These are phyloP conservation scores for Lagenaria siceraria DNA, from an alignment of 306 rosid species.

Conservation along the genomic window DNA sequence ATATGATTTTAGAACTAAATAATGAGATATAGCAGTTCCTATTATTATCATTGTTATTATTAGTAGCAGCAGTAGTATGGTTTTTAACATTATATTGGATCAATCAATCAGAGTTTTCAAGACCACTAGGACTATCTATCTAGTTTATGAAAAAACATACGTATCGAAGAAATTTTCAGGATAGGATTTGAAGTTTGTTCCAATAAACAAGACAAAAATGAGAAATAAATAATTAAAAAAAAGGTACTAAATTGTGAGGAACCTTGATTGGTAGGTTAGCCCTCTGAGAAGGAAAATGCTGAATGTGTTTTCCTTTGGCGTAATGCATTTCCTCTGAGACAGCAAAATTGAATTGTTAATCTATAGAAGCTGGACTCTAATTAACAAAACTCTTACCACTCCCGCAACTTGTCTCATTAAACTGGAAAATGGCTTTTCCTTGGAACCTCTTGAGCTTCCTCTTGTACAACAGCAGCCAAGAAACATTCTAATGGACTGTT, in stretches of 20 bases:
- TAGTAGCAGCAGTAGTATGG: no score
- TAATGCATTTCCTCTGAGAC: neutral
- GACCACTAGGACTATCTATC: neutral
- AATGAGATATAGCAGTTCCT: no score
- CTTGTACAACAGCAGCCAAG: neutral
- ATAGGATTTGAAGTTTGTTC: neutral
- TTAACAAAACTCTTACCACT: neutral
- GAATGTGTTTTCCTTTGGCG: neutral
- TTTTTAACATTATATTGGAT: neutral
- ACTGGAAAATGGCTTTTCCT: neutral
- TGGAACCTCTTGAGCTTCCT: neutral
- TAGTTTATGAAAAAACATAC: neutral
- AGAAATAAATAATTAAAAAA: neutral
- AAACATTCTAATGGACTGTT: conserved; percentile 19
- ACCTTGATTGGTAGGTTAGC: neutral
- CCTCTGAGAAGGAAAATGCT: neutral
- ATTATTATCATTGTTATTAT: no score
- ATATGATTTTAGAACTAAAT: no score
- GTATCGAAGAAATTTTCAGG: neutral
- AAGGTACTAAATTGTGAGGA: neutral
- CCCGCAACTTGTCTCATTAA: neutral
- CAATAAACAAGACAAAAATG: neutral
- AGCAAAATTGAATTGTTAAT: neutral
- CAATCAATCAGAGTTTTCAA: neutral
- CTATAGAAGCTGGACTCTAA: neutral